These are phyloP conservation scores for Teratosphaeria pseudoeucalypti DNA, from an alignment of 2,329 filamentous ascomycete species.

Conservation along the genomic window DNA sequence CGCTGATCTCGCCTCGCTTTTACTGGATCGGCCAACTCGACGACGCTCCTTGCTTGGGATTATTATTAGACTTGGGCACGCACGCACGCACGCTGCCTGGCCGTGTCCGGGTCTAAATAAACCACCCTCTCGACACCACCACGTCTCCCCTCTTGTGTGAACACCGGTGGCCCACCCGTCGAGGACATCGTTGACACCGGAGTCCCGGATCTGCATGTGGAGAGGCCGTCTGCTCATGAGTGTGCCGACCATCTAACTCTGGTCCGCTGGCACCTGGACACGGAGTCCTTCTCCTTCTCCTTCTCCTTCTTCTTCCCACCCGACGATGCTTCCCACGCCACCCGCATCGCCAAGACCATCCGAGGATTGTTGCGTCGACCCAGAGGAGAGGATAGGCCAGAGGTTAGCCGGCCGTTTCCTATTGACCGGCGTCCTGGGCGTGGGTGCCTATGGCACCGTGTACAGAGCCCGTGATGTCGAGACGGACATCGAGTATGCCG, in stretches of 20 bases:
- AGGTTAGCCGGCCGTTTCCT: conserved; percentile 74
- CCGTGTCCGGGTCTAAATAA: background rate
- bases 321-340: conserved; percentile 31
- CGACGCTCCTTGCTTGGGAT: conserved; percentile 5
- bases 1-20: conserved; percentile 10
- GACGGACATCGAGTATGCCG: conserved; percentile 74
- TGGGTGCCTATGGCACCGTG: conserved; percentile 92
- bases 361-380: conserved; percentile 32
- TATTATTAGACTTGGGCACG: background rate
- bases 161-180: background rate
- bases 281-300: too few relatives aligned
- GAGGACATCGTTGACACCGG: background rate
- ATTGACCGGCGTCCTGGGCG: conserved; percentile 75
- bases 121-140: too few relatives aligned
- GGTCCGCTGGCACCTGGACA: background rate
- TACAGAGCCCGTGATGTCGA: conserved; percentile 80
- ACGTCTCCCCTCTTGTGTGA: too few relatives aligned
- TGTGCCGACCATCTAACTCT: background rate
- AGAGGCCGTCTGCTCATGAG: conserved; percentile 1
- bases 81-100: background rate
- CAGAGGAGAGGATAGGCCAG: conserved; percentile 78
- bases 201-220: background rate
- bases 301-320: too few relatives aligned
- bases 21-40: background rate
- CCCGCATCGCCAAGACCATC: conserved; percentile 36